Percentiles rank a stretch among this genome's conserved stretches.
Evolutionary conservation across 2,329 filamentous ascomycete genomes (phyloP).

Genomic region (Cladosporium sphaerospermum): DNA sequence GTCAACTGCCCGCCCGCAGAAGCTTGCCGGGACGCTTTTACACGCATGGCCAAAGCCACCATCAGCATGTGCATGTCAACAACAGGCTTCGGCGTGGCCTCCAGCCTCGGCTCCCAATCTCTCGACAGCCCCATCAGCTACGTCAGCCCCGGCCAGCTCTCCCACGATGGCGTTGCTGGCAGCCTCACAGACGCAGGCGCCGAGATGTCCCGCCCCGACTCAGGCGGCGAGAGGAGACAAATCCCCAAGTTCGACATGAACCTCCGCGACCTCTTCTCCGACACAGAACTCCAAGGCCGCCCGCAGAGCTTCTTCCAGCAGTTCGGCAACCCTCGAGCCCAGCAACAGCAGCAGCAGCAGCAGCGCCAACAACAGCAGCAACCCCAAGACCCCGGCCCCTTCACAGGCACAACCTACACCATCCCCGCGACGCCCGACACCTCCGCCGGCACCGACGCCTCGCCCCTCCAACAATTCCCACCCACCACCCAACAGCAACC

Average conservation of each 20-base stretch:
- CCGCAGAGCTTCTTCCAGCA: constrained; percentile 4
- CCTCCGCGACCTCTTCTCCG: constrained; percentile 46
- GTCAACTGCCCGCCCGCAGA: constrained; percentile 94
- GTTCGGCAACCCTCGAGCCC: not conserved
- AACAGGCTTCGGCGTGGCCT: constrained; percentile 62
- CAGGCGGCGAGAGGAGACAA: constrained; percentile 19
- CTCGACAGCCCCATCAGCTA: constrained; percentile 24
- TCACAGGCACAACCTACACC: constrained; percentile 10
- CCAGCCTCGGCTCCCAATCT: constrained; percentile 25
- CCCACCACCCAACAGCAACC: constrained; percentile 2
- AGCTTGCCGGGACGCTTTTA: constrained; percentile 89
- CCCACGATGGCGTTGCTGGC: not conserved
- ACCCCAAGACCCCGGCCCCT: constrained; percentile 13
- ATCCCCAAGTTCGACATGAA: constrained; percentile 55
- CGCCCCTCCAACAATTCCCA: constrained; percentile 11
- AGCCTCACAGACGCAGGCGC: not conserved
- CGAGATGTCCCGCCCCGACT: not conserved
- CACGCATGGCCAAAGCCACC: constrained; percentile 89
- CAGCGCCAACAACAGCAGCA: constrained; percentile 25
- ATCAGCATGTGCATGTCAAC: constrained; percentile 90
- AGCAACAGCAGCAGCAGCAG: constrained; percentile 14
- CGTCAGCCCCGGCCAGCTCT: constrained; percentile 16
- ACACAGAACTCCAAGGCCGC: constrained; percentile 29
- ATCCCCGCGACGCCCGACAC: constrained; percentile 14
- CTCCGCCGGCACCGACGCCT: constrained; percentile 11